Conservation (phyloP, 352 stramenopile species). For the Pythium aquatile region DNA sequence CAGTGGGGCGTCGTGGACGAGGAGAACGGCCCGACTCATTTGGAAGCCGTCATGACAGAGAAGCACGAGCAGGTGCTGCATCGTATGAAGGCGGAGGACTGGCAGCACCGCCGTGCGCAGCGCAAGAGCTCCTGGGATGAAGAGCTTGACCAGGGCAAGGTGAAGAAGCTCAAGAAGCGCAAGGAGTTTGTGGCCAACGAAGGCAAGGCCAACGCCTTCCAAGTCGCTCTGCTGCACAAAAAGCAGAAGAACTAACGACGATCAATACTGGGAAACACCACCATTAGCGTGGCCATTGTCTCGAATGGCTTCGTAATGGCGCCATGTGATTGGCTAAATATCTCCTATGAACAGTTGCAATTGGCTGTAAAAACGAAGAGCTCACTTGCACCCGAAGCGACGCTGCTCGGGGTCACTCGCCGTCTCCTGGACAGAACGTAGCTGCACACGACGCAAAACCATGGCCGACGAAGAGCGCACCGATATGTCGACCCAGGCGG, state of each 20-base stretch:
- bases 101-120: conserved; percentile 59
- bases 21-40: conserved; percentile 13
- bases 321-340: neutral
- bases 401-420: neutral
- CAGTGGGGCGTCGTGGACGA: conserved; percentile 54
- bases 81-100: conserved; percentile 75
- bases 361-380: neutral
- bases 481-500: conserved; percentile 9
- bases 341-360: neutral
- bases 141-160: conserved; percentile 64
- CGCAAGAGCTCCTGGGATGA: conserved; percentile 80
- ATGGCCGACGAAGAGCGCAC: conserved; percentile 11
- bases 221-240: conserved; percentile 55
- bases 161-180: conserved; percentile 84
- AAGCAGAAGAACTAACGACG: conserved; percentile 36
- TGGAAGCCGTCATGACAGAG: conserved; percentile 39
- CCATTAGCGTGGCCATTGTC: neutral
- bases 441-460: neutral
- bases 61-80: conserved; percentile 72
- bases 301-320: neutral
- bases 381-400: neutral
- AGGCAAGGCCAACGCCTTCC: conserved; percentile 70
- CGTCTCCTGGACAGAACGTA: neutral
- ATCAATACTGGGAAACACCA: neutral
- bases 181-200: conserved; percentile 82